Evolutionary conservation across 345 rosid genomes (phyloP).

Genomic region (Brassica carinata): DNA sequence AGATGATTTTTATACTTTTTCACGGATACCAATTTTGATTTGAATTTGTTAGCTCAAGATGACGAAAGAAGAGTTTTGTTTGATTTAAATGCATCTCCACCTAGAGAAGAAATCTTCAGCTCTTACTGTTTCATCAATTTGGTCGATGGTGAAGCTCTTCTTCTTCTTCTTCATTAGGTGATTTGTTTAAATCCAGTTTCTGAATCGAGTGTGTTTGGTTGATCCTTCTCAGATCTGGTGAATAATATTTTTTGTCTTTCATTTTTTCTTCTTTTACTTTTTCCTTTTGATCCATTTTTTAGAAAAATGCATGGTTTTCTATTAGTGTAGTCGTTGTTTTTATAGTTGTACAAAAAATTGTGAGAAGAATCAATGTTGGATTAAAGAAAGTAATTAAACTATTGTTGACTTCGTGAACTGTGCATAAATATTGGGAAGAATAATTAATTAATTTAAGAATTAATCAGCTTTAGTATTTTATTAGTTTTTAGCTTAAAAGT

Average conservation of each 20-base stretch:
- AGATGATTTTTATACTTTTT: too few relatives aligned
- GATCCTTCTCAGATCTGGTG: not conserved
- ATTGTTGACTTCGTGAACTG: not conserved
- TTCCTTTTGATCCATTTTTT: not conserved
- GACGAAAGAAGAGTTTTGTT: too few relatives aligned
- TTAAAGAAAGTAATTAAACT: too few relatives aligned
- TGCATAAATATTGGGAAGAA: not conserved
- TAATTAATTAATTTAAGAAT: too few relatives aligned
- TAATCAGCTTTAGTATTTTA: too few relatives aligned
- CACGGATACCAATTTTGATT: too few relatives aligned
- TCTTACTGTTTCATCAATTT: not conserved
- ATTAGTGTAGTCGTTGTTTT: not conserved
- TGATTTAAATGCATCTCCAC: too few relatives aligned
- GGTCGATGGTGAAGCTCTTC: not conserved
- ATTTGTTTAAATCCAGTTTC: not conserved
- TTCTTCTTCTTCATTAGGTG: not conserved
- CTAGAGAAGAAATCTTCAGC: too few relatives aligned
- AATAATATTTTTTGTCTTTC: not conserved
- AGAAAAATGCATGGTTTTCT: not conserved
- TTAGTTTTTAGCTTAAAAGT: too few relatives aligned
- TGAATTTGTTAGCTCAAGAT: too few relatives aligned
- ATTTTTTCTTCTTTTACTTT: not conserved
- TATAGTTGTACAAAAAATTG: too few relatives aligned
- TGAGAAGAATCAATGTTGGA: too few relatives aligned
- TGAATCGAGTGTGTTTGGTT: not conserved